Evolutionary conservation across 139 green algal species (phyloP).

Genomic region (Gonium pectorale): DNA sequence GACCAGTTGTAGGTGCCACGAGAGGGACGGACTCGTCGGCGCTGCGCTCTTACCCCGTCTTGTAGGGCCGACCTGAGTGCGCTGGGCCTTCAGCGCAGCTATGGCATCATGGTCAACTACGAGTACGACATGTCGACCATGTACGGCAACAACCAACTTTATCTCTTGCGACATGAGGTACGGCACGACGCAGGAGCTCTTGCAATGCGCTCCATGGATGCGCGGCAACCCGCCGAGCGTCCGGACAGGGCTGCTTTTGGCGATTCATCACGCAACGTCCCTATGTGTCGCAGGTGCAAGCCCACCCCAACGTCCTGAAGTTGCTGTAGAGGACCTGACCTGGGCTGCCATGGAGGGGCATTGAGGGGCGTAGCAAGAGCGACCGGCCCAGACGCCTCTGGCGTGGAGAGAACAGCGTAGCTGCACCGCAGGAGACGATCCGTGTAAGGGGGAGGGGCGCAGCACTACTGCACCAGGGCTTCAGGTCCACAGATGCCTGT

Average conservation of each 20-base stretch:
- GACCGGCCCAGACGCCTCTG: too few species aligned
- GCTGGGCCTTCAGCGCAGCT: conserved; percentile 59
- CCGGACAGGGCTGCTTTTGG: too few species aligned
- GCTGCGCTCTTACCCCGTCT: too few species aligned
- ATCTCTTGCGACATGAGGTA: conserved; percentile 62
- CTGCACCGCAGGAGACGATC: too few species aligned
- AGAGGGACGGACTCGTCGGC: too few species aligned
- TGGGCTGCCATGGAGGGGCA: background rate
- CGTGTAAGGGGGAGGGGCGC: too few species aligned
- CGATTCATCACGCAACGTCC: background rate
- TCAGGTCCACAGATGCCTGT: too few species aligned
- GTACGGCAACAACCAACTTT: conserved; percentile 58
- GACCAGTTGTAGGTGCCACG: too few species aligned
- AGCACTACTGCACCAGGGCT: too few species aligned
- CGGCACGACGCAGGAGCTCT: background rate
- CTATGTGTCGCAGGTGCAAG: conserved; percentile 10
- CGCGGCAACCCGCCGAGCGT: too few species aligned
- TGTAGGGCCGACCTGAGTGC: conserved; percentile 63
- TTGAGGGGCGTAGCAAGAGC: background rate
- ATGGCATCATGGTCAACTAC: conserved; percentile 93
- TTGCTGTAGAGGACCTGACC: background rate
- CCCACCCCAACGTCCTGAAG: conserved; percentile 4
- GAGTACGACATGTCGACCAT: conserved; percentile 58
- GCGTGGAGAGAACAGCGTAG: too few species aligned
- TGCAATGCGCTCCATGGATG: background rate